Percentiles rank a stretch among this genome's conserved stretches.
phyloP scores from a whole-genome alignment of 2,329 filamentous ascomycete species.

The Microsporum canis region DNA sequence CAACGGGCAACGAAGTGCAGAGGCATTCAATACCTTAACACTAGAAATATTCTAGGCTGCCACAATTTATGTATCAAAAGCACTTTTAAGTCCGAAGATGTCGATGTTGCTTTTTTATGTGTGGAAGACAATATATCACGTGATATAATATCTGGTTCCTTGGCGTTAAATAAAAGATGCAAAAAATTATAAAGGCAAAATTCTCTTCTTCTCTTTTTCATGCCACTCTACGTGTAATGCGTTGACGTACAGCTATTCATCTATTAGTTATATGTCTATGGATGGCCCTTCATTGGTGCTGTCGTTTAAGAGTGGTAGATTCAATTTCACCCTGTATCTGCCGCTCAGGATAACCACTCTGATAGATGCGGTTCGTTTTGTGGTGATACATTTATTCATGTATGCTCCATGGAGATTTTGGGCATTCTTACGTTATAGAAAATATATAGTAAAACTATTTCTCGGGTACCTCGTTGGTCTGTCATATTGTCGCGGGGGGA shows the following conservation, averaged over 20 bases:
- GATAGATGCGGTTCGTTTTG: slow-evolving; percentile 75
- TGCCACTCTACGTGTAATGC: slow-evolving; percentile 34
- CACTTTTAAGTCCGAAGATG: not conserved
- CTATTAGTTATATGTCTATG: slow-evolving; percentile 23
- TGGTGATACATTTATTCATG: slow-evolving; percentile 53
- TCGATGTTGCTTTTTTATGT: not conserved
- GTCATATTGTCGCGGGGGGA: no score
- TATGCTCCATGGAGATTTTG: not conserved
- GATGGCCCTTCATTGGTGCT: slow-evolving; percentile 45
- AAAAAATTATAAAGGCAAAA: not conserved
- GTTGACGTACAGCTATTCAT: slow-evolving; percentile 29
- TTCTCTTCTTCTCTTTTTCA: slow-evolving; percentile 16
- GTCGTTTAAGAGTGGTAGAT: slow-evolving; percentile 52
- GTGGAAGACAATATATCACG: not conserved
- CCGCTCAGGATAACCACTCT: slow-evolving; percentile 64
- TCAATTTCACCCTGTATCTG: slow-evolving; percentile 67
- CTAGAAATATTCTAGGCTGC: not conserved
- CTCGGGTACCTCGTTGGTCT: not conserved
- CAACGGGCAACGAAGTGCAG: not conserved
- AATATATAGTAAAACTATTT: no score
- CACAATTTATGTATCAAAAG: not conserved
- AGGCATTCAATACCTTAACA: not conserved
- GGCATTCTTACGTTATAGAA: not conserved
- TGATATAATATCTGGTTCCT: not conserved
- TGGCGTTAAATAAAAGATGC: not conserved